A percentile compares a stretch with the other conserved stretches of the same genome.
These are phyloP conservation scores for Ampelomyces quisqualis DNA, from an alignment of 2,329 filamentous ascomycete genomes.

Conservation along the genomic window DNA sequence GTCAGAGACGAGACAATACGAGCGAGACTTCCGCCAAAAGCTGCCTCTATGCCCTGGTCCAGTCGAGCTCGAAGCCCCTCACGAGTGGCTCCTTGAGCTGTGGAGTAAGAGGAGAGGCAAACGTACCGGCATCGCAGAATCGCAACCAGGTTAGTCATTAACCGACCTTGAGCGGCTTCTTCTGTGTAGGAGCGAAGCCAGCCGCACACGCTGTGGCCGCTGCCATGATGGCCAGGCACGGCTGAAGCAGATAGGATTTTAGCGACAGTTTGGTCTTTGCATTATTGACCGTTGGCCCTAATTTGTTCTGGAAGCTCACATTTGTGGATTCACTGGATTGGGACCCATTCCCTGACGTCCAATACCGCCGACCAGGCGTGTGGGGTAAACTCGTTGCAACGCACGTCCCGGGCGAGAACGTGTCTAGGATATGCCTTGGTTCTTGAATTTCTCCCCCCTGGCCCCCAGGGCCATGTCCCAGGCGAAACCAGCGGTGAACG, in stretches of 20 bases:
- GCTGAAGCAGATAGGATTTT: slow-evolving; percentile 9
- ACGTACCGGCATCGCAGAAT: slow-evolving; percentile 7
- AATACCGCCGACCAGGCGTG: slow-evolving; percentile 2
- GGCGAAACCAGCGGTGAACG: slow-evolving; percentile 1
- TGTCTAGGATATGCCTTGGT: too few species aligned
- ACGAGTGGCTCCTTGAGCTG: slow-evolving; percentile 26
- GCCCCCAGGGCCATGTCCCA: background rate
- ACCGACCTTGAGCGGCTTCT: background rate
- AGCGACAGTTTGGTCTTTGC: background rate
- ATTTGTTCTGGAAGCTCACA: slow-evolving; percentile 15
- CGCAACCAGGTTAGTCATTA: too few species aligned
- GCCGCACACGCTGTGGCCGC: background rate
- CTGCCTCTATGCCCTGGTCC: slow-evolving; percentile 29
- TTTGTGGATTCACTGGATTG: background rate
- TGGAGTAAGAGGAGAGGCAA: slow-evolving; percentile 24
- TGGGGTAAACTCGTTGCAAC: background rate
- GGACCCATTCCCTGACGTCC: background rate
- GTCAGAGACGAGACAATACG: slow-evolving; percentile 24
- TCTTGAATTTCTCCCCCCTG: background rate
- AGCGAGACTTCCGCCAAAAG: slow-evolving; percentile 23
- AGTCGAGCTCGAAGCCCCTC: slow-evolving; percentile 20
- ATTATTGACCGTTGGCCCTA: slow-evolving; percentile 5
- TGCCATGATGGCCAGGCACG: slow-evolving; percentile 4
- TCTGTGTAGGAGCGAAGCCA: background rate
- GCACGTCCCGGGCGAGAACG: background rate